Conservation (phyloP, 148 eudicot genomes). For the Nepenthes mirabilis region DNA sequence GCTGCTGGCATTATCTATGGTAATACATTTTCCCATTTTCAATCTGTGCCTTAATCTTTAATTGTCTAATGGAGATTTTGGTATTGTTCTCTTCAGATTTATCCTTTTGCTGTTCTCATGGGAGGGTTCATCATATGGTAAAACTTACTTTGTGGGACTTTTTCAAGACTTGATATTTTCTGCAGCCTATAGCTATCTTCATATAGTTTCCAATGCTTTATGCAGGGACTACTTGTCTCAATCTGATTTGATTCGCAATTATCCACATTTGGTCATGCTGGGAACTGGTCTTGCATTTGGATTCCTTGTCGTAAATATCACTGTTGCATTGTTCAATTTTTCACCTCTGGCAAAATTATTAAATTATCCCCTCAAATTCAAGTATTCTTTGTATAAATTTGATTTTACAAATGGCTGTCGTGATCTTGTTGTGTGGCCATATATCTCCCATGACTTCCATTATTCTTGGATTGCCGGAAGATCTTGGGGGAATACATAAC, state of each 20-base stretch:
- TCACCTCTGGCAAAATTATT: too few relatives aligned
- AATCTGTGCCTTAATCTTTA: not conserved
- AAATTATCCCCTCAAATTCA: too few relatives aligned
- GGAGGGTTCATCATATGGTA: conserved; percentile 77
- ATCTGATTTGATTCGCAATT: conserved; percentile 42
- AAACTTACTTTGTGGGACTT: conserved; percentile 4
- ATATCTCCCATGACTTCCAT: too few relatives aligned
- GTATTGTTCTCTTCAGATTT: conserved; percentile 41
- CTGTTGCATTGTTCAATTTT: not conserved
- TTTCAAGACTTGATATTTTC: conserved; percentile 3
- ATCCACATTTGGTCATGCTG: conserved; percentile 67
- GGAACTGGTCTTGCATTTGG: conserved; percentile 96
- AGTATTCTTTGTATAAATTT: too few relatives aligned
- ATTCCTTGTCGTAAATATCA: conserved; percentile 67
- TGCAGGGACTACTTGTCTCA: conserved; percentile 90
- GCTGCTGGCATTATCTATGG: conserved; percentile 90
- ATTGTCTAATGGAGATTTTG: conserved; percentile 1
- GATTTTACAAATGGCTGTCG: too few relatives aligned
- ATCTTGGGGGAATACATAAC: too few relatives aligned
- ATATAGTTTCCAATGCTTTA: conserved; percentile 1
- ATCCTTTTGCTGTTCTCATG: conserved; percentile 69
- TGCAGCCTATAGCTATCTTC: not conserved
- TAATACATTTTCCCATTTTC: conserved; percentile 13
- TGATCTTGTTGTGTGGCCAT: too few relatives aligned
- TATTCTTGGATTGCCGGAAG: too few relatives aligned